Percentiles rank a stretch among this genome's conserved stretches.
Conservation (phyloP, 108 stramenopile species). For the Fragilaria radians region DNA sequence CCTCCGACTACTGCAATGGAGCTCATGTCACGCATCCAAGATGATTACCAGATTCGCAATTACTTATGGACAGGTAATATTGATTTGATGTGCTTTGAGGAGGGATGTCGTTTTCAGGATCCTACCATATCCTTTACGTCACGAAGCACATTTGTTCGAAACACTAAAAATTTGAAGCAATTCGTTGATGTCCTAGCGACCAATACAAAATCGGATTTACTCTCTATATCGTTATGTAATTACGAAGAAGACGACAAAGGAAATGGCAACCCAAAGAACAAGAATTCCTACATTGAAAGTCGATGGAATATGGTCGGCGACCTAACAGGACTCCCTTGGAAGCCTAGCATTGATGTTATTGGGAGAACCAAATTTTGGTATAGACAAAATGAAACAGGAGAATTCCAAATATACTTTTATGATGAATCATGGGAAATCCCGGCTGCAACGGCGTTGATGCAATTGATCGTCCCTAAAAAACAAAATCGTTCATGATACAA, state of each 20-base stretch:
- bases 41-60: conserved; percentile 58
- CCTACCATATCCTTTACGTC: conserved; percentile 73
- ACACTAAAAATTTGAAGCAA: conserved; percentile 65
- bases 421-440: conserved; percentile 80
- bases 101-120: conserved; percentile 64
- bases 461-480: no score
- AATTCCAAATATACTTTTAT: conserved; percentile 54
- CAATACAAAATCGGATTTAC: conserved; percentile 39
- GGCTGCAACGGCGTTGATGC: conserved; percentile 56
- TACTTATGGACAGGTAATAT: conserved; percentile 84
- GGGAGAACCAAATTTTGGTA: conserved; percentile 81
- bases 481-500: no score
- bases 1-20: conserved; percentile 33
- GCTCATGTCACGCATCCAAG: conserved; percentile 43
- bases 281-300: conserved; percentile 49
- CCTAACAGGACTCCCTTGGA: conserved; percentile 58
- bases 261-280: conserved; percentile 8
- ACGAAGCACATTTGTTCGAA: conserved; percentile 45
- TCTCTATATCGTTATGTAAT: conserved; percentile 42
- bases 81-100: conserved; percentile 46
- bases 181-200: conserved; percentile 39
- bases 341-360: conserved; percentile 75
- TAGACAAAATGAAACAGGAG: conserved; percentile 3
- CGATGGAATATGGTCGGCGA: conserved; percentile 83
- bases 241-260: not conserved